Percentiles rank a stretch among this genome's conserved stretches.
Conservation (phyloP, 1,284 basidiomycete species). For the Schizophyllum commune region DNA sequence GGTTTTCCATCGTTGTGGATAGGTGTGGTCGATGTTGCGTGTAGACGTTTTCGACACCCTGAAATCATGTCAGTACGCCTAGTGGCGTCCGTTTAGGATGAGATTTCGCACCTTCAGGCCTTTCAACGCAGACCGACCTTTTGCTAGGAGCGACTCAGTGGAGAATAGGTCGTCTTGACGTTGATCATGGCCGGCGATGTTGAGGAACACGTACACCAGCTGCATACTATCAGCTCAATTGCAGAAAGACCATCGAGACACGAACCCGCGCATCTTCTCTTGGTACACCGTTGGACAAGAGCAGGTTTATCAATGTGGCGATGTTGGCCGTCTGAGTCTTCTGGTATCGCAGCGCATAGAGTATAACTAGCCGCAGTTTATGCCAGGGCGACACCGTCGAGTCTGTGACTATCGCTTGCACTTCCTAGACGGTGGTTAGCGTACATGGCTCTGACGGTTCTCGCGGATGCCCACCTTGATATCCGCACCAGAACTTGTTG, state of each 20-base stretch:
- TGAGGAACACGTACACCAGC: slow-evolving; percentile 92
- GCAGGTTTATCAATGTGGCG: slow-evolving; percentile 71
- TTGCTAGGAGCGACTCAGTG: slow-evolving; percentile 90
- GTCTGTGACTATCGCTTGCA: slow-evolving; percentile 70
- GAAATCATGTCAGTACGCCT: slow-evolving; percentile 7
- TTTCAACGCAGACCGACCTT: slow-evolving; percentile 92
- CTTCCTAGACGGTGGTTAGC: slow-evolving; percentile 43
- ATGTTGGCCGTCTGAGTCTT: slow-evolving; percentile 86
- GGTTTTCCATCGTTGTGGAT: slow-evolving; percentile 84
- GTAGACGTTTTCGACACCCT: slow-evolving; percentile 99
- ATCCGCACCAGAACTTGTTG: slow-evolving; percentile 87
- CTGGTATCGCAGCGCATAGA: slow-evolving; percentile 94
- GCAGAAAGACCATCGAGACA: slow-evolving; percentile 9
- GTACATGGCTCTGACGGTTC: slow-evolving; percentile 1
- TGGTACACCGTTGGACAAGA: slow-evolving; percentile 77
- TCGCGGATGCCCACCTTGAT: slow-evolving; percentile 51
- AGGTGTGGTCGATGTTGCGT: slow-evolving; percentile 96
- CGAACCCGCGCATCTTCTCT: slow-evolving; percentile 78
- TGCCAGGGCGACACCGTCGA: slow-evolving; percentile 64
- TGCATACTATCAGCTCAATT: slow-evolving; percentile 21
- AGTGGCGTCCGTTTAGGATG: background rate
- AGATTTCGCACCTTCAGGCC: slow-evolving; percentile 70
- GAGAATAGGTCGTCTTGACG: slow-evolving; percentile 97
- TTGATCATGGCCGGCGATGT: slow-evolving; percentile 92
- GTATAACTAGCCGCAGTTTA: slow-evolving; percentile 89